A percentile compares a stretch with the other conserved stretches of the same genome.
Conservation (phyloP, 306 rosid species). For the Dalbergia oliveri region DNA sequence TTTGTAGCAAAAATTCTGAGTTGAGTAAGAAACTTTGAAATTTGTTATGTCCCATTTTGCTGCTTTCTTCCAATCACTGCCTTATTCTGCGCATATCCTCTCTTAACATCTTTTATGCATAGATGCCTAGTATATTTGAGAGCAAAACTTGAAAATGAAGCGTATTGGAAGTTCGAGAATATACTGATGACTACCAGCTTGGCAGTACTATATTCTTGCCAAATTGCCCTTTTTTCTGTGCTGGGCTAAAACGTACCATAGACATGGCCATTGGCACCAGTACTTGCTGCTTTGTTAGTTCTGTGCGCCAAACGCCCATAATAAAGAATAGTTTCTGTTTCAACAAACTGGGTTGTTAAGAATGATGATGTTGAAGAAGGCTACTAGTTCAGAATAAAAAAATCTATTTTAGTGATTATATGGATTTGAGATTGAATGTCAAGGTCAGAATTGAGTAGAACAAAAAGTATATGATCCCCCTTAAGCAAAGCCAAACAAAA, state of each 20-base stretch:
- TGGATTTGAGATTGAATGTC: slow-evolving; percentile 23
- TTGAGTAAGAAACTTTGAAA: slow-evolving; percentile 69
- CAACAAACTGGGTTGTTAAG: slow-evolving; percentile 1
- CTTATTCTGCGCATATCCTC: slow-evolving; percentile 1
- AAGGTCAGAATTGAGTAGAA: background rate
- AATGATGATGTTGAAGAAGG: slow-evolving; percentile 28
- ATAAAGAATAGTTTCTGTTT: slow-evolving; percentile 35
- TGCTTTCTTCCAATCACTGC: slow-evolving; percentile 19
- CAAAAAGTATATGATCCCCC: background rate
- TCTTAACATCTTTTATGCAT: background rate
- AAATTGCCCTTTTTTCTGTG: slow-evolving; percentile 23
- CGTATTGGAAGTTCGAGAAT: slow-evolving; percentile 3
- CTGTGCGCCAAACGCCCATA: slow-evolving; percentile 22
- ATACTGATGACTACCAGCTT: slow-evolving; percentile 1
- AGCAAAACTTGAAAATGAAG: slow-evolving; percentile 39
- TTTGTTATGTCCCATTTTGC: slow-evolving; percentile 50
- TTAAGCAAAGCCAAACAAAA: background rate
- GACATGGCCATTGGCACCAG: slow-evolving; percentile 30
- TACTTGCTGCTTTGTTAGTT: slow-evolving; percentile 24
- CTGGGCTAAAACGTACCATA: slow-evolving; percentile 33
- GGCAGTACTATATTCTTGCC: slow-evolving; percentile 41
- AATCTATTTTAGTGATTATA: background rate
- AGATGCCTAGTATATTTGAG: background rate
- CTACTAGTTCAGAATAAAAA: background rate
- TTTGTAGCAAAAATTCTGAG: slow-evolving; percentile 81